phyloP scores from a whole-genome alignment of 1,139 yeast species.

The Yarrowia galli region DNA sequence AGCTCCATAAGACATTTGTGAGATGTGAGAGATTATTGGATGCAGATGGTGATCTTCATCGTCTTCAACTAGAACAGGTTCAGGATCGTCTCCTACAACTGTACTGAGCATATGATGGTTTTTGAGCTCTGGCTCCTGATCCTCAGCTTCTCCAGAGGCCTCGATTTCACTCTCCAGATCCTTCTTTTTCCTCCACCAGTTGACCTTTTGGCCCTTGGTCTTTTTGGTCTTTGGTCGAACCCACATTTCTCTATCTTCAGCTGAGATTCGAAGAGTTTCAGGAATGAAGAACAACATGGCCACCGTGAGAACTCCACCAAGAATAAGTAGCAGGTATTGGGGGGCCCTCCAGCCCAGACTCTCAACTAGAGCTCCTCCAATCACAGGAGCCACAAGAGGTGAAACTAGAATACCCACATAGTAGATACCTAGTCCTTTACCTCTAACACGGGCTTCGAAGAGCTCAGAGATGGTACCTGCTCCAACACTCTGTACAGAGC shows the following conservation, averaged over 20 bases:
- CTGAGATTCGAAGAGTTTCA: slow-evolving; percentile 62
- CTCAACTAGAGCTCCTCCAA: slow-evolving; percentile 77
- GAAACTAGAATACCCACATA: slow-evolving; percentile 85
- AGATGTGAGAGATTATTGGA: slow-evolving; percentile 34
- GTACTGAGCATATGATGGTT: slow-evolving; percentile 28
- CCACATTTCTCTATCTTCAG: slow-evolving; percentile 36
- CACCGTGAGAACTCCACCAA: slow-evolving; percentile 63
- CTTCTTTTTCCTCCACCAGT: slow-evolving; percentile 13
- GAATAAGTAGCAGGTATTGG: slow-evolving; percentile 80
- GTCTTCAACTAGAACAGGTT: slow-evolving; percentile 37
- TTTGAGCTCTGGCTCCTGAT: slow-evolving; percentile 30
- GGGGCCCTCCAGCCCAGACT: slow-evolving; percentile 90
- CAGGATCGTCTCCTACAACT: slow-evolving; percentile 15
- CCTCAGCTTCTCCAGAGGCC: not conserved
- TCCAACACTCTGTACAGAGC: slow-evolving; percentile 87
- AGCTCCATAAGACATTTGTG: slow-evolving; percentile 37
- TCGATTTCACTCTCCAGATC: slow-evolving; percentile 29
- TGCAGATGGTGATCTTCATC: slow-evolving; percentile 27
- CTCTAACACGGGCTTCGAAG: slow-evolving; percentile 71
- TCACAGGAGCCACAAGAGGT: slow-evolving; percentile 79
- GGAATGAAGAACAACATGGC: slow-evolving; percentile 67
- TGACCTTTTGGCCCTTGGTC: slow-evolving; percentile 2
- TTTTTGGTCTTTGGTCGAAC: slow-evolving; percentile 3
- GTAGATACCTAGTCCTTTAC: slow-evolving; percentile 79
- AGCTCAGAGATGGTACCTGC: slow-evolving; percentile 88